These are phyloP conservation scores for Mycena epipterygia DNA, from an alignment of 768 basidiomycete genomes.

Conservation along the genomic window DNA sequence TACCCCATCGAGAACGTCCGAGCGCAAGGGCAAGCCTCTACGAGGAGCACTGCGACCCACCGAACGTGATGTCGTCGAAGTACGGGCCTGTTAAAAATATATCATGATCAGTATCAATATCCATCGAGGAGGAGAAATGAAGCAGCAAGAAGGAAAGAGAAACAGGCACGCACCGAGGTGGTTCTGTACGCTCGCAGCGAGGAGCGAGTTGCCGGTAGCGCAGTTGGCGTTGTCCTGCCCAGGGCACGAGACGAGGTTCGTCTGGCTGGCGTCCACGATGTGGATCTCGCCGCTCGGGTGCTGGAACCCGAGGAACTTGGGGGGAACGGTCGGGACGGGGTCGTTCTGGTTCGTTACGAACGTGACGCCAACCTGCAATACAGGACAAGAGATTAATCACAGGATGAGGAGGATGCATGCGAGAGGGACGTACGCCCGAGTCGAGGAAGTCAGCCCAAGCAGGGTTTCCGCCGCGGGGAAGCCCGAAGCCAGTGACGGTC, in stretches of 20 bases:
- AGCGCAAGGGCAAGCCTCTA: background rate
- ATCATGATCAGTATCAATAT: too few relatives aligned
- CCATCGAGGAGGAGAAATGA: background rate
- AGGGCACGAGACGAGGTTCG: slow-evolving; percentile 48
- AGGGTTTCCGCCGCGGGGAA: slow-evolving; percentile 60
- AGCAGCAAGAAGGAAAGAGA: slow-evolving; percentile 24
- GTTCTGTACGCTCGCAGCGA: background rate
- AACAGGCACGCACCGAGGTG: slow-evolving; percentile 40
- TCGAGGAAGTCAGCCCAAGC: slow-evolving; percentile 60
- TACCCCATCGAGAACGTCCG: too few relatives aligned
- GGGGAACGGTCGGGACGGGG: slow-evolving; percentile 57
- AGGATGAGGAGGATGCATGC: background rate
- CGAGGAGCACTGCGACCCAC: slow-evolving; percentile 27
- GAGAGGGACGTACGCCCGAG: slow-evolving; percentile 36
- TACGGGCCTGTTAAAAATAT: slow-evolving; percentile 43
- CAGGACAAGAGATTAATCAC: background rate
- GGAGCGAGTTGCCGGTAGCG: slow-evolving; percentile 11
- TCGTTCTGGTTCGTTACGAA: slow-evolving; percentile 57
- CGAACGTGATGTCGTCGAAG: slow-evolving; percentile 46
- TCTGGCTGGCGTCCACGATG: slow-evolving; percentile 43
- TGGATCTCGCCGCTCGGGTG: slow-evolving; percentile 56
- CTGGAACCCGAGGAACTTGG: slow-evolving; percentile 51
- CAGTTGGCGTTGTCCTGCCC: slow-evolving; percentile 55
- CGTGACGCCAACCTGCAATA: slow-evolving; percentile 43
- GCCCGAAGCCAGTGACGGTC: slow-evolving; percentile 54